Evolutionary conservation across 176 grass and related monocot genomes (phyloP).

Genomic region (Cenchrus americanus): DNA sequence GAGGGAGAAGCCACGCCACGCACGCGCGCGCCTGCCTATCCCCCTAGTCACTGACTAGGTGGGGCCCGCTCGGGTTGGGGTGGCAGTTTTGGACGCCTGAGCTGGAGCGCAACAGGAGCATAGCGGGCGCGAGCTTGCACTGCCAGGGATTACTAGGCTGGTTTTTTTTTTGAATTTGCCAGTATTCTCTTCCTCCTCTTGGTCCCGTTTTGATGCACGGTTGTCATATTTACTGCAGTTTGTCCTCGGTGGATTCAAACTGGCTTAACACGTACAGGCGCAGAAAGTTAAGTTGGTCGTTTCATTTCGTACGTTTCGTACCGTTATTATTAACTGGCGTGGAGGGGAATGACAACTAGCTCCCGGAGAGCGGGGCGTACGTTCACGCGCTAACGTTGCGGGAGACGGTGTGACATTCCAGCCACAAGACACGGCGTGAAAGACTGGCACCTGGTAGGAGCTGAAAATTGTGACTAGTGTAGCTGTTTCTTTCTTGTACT

Average conservation of each 20-base stretch:
- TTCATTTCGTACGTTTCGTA: too few species aligned
- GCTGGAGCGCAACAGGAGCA: slow-evolving; percentile 19
- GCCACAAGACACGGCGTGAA: background rate
- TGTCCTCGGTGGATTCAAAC: too few species aligned
- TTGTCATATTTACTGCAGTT: too few species aligned
- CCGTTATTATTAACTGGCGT: too few species aligned
- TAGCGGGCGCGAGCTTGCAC: slow-evolving; percentile 11
- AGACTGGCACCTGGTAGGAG: too few species aligned
- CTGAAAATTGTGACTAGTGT: background rate
- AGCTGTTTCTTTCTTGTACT: too few species aligned
- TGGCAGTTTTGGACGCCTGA: background rate
- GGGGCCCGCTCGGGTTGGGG: background rate
- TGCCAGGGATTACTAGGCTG: background rate
- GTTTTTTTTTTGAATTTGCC: background rate
- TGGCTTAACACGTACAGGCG: too few species aligned
- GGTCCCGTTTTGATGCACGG: too few species aligned
- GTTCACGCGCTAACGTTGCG: background rate
- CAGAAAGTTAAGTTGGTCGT: too few species aligned
- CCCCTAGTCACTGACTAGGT: background rate
- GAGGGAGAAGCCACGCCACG: background rate
- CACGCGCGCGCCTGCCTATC: background rate
- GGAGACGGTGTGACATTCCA: fast-evolving
- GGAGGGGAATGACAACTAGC: too few species aligned
- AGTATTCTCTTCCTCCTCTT: too few species aligned
- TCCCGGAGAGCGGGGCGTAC: too few species aligned